Conservation (phyloP, 202 grass and related monocot genomes). For the Dendrocalamus latiflorus region DNA sequence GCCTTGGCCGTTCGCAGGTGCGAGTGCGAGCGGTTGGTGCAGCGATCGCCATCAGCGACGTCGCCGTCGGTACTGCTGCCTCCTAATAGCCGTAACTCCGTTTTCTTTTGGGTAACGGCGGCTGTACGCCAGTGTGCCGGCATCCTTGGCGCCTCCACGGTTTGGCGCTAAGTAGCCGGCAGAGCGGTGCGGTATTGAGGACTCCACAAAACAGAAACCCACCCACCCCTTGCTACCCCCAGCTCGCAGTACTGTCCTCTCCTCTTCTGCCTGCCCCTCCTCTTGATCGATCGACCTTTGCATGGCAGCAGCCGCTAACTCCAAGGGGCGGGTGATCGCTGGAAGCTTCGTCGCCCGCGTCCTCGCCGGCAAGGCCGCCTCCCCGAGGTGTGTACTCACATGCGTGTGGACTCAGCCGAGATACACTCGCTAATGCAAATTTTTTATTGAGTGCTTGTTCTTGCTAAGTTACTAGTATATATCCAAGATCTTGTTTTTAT, state of each 20-base stretch:
- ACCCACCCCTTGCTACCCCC: background rate
- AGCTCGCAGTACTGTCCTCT: background rate
- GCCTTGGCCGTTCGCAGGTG: background rate
- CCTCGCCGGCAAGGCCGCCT: conserved; percentile 54
- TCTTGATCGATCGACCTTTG: conserved; percentile 41
- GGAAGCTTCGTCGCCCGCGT: conserved; percentile 62
- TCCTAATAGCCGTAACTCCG: background rate
- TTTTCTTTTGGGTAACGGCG: background rate
- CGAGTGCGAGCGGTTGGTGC: background rate
- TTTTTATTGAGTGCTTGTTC: background rate
- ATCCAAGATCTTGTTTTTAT: background rate
- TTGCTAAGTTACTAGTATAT: background rate
- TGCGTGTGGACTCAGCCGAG: background rate
- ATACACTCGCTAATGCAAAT: background rate
- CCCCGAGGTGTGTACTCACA: conserved; percentile 33
- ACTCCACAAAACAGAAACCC: background rate
- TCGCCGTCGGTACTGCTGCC: background rate
- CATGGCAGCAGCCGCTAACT: conserved; percentile 82
- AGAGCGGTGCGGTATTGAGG: background rate
- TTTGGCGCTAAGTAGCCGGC: background rate
- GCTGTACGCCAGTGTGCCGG: background rate
- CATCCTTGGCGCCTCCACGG: background rate
- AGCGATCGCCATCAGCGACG: background rate
- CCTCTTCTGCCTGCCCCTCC: background rate
- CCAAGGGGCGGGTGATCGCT: conserved; percentile 72